Evolutionary conservation across 768 basidiomycete genomes (phyloP), one percentile per base, ranked within the genome.

Genomic region (Myochromella boudieri): DNA sequence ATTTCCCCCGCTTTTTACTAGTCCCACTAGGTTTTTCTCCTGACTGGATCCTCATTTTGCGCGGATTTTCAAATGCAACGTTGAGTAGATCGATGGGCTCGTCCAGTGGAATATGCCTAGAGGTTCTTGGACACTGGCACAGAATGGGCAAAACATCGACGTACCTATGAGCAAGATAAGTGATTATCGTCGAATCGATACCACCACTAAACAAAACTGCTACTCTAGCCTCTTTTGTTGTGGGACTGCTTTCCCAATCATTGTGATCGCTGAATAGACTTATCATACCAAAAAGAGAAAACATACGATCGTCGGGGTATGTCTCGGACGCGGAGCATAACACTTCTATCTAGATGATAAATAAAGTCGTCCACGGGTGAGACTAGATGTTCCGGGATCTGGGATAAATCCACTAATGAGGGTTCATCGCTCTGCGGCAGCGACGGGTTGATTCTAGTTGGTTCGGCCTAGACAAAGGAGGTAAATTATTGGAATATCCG

Each of bases 201-300:
- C 97, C 97, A 24, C 97, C 97, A 28, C 92, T 95, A 65, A 98
- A 99, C 7, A 99, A 76, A 7, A 99, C 75, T 2, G 87, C 93
- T 2, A 97, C 72, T 42, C 85, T 76, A 3, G 85, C 74, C 40
- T n/a, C n/a, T n/a, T n/a, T n/a, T n/a, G n/a, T n/a, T n/a, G n/a
- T n/a, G n/a, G n/a, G n/a, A n/a, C n/a, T n/a, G n/a, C n/a, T n/a
- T n/a, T n/a, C n/a, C n/a, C n/a, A n/a, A n/a, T n/a, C n/a, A n/a
- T n/a, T n/a, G n/a, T n/a, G n/a, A n/a, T n/a, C n/a, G n/a, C n/a
- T n/a, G n/a, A n/a, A n/a, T n/a, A n/a, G n/a, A n/a, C n/a, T n/a
- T n/a, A 37, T 15, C n/a, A 25, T 45, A 22, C 24, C 18, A n/a
- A n/a, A n/a, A n/a, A n/a, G n/a, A 25, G 9, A 47, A 49, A 49